These are phyloP conservation scores for Geum urbanum DNA, from an alignment of 306 rosid species.

Conservation along the genomic window DNA sequence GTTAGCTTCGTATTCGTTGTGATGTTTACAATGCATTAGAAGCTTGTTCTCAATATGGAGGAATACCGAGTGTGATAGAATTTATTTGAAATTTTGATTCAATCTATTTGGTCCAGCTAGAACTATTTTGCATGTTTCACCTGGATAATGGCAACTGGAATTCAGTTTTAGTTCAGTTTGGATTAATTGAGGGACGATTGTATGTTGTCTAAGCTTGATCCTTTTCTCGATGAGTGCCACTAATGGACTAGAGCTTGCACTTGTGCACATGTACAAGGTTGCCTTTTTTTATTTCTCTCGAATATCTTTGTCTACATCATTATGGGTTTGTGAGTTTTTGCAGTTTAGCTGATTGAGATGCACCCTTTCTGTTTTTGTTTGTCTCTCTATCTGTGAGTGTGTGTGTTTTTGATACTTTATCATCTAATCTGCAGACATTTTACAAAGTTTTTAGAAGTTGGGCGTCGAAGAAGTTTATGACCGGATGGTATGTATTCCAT, in stretches of 20 bases:
- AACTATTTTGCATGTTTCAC: background rate
- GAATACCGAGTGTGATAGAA: too few relatives aligned
- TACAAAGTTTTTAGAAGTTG: conserved; percentile 78
- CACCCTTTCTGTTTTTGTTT: background rate
- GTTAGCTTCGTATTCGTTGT: too few relatives aligned
- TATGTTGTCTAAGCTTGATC: background rate
- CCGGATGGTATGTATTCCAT: conserved; percentile 64
- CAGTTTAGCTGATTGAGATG: background rate
- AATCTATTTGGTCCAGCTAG: background rate
- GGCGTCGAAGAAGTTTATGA: conserved; percentile 89
- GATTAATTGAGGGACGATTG: background rate
- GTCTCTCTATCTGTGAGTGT: background rate
- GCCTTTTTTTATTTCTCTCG: background rate
- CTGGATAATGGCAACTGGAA: background rate
- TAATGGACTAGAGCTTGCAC: background rate
- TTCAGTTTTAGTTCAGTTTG: background rate
- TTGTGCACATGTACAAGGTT: background rate
- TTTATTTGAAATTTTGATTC: background rate
- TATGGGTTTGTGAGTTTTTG: background rate
- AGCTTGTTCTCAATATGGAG: too few relatives aligned
- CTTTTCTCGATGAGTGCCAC: background rate
- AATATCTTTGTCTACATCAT: background rate
- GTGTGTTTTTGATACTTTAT: conserved; percentile 10
- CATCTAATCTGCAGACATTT: conserved; percentile 56
- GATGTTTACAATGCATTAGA: too few relatives aligned